phyloP scores from a whole-genome alignment of 768 basidiomycete species.

The Gelatoporia subvermispora region DNA sequence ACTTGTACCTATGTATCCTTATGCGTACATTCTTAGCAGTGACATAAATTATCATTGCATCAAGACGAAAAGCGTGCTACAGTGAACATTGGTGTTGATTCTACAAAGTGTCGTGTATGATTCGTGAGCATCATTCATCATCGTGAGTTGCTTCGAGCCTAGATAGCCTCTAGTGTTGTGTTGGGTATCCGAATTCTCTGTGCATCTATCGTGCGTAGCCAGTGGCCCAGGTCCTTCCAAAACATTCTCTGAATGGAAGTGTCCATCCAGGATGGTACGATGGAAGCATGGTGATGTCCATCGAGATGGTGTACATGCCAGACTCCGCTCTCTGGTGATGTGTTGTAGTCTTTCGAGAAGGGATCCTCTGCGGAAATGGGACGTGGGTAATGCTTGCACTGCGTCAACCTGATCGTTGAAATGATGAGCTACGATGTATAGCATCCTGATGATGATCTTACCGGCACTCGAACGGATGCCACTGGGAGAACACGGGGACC shows the following conservation, averaged over 20 bases:
- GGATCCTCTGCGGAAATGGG: neutral
- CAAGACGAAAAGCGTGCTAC: too few relatives aligned
- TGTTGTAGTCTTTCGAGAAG: neutral
- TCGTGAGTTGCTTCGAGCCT: too few relatives aligned
- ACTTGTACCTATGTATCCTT: too few relatives aligned
- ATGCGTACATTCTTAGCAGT: too few relatives aligned
- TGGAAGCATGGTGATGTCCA: conserved; percentile 33
- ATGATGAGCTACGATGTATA: neutral
- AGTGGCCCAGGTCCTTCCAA: conserved; percentile 34
- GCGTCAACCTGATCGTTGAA: conserved; percentile 3
- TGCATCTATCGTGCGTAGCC: conserved; percentile 33
- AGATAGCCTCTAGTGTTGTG: too few relatives aligned
- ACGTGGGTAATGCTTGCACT: conserved; percentile 12
- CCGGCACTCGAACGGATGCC: conserved; percentile 44
- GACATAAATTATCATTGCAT: too few relatives aligned
- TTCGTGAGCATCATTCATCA: too few relatives aligned
- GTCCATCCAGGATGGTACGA: conserved; percentile 35
- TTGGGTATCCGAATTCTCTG: neutral
- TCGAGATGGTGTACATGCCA: conserved; percentile 38
- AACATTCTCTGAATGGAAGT: conserved; percentile 33
- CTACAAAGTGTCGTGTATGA: too few relatives aligned
- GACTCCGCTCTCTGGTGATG: conserved; percentile 28
- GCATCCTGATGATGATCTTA: conserved; percentile 13
- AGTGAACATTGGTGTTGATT: too few relatives aligned
- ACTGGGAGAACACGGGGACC: conserved; percentile 46